Evolutionary conservation across 371 early-diverging fungal genomes (phyloP), one percentile per base, ranked within the genome.

Genomic region (Conidiobolus incongruus): DNA sequence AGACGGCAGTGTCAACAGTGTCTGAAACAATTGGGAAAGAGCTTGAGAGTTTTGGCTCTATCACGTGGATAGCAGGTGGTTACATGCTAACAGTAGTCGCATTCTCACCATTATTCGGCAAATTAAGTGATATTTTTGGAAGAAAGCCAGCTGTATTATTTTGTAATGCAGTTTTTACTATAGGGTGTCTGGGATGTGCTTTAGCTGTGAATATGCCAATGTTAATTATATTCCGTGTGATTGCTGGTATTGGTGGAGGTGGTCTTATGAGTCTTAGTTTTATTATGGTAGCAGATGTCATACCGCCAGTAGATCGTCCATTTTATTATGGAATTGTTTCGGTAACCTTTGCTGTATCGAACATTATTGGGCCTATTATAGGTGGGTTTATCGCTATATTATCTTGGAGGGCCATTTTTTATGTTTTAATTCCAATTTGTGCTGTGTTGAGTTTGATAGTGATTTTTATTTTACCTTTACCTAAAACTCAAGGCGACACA

Each of bases 181-280:
- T 63, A 39, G 76, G 76, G 6, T 68, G 68, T 5, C 50, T 59
- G 7, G 39, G 68, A 36, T 68, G 73, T 28, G 76, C 72, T 43
- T 61, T 66, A 41, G 64, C 76, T 0, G 58, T 47, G 10, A 56
- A 54, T 26, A 52, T 72, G 48, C 50, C 34, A 17, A 50, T 52
- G 50, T 61, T 91, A n/a, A 85, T 87, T 16, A 52, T 67, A 16
- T 74, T 71, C 6, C 68, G 88, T 35, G 79, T 72, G 3, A 47
- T 81, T 24, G 68, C 80, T 8, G 84, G 84, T 17, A 47, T 78
- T 28, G 90, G 92, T 31, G 87, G 81, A 20, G 76, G 74, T 13
- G 83, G 86, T 1, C 53, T 84, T 11, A 59, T 76, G 26, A 58
- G 71, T 11, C 54, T 80, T 47, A 65, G 64, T 16, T 59, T 81